These are phyloP conservation scores for Colletotrichum cereale DNA, from an alignment of 2,329 filamentous ascomycete genomes.

Conservation along the genomic window DNA sequence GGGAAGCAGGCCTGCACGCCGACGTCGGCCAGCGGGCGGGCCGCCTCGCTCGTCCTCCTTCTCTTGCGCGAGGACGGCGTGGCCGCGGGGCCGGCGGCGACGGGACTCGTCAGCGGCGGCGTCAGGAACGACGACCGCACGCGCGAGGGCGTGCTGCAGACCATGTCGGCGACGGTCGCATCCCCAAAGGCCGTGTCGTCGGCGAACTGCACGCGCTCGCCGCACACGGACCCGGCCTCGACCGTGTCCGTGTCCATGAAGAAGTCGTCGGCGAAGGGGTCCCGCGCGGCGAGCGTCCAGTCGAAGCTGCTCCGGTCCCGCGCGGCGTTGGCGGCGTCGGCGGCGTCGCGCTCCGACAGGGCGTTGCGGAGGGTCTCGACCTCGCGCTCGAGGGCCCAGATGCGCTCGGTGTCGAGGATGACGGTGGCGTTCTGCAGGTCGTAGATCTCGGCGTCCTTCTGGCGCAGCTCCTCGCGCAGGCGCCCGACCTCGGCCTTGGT, in stretches of 20 bases:
- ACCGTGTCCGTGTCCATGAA: conserved; percentile 56
- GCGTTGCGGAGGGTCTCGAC: conserved; percentile 52
- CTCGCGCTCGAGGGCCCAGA: conserved; percentile 57
- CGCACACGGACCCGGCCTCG: conserved; percentile 59
- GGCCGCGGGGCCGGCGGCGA: conserved; percentile 47
- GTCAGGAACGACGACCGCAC: conserved; percentile 64
- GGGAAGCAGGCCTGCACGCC: conserved; percentile 58
- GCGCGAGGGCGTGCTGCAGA: conserved; percentile 64
- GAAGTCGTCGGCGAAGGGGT: conserved; percentile 59
- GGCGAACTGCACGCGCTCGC: conserved; percentile 61
- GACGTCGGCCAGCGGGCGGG: conserved; percentile 48
- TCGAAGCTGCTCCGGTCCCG: conserved; percentile 52
- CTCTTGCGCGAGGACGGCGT: conserved; percentile 53
- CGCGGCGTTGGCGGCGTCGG: conserved; percentile 21
- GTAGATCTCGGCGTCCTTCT: conserved; percentile 66
- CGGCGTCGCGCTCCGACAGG: conserved; percentile 44
- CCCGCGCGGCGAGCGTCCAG: conserved; percentile 64
- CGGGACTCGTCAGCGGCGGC: conserved; percentile 67
- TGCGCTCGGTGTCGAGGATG: conserved; percentile 60
- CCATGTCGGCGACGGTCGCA: conserved; percentile 62
- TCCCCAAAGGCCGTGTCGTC: conserved; percentile 61
- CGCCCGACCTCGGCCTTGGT: conserved; percentile 61
- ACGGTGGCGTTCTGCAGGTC: conserved; percentile 64
- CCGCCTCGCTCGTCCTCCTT: conserved; percentile 15
- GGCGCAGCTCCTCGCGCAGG: conserved; percentile 62